Conservation (phyloP, 2,329 filamentous ascomycete species). For the Penicillium occitanis region DNA sequence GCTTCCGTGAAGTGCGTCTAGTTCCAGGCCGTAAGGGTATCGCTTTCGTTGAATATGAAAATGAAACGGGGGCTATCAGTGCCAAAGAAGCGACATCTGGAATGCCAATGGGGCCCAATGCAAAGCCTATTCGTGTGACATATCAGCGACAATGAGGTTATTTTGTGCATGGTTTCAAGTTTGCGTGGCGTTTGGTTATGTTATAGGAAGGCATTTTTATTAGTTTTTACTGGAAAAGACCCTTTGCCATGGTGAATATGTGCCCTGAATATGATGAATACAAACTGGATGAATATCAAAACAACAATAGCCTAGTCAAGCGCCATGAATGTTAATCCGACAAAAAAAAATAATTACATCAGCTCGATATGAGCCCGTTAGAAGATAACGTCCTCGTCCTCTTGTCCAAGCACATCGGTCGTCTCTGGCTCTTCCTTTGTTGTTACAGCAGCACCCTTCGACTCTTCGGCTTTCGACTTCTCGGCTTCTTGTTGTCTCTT, state of each 20-base stretch:
- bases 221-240: neutral
- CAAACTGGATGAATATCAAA: conserved; percentile 1
- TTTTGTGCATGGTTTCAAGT: conserved; percentile 22
- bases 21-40: conserved; percentile 85
- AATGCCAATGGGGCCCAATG: conserved; percentile 72
- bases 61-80: conserved; percentile 81
- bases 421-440: conserved; percentile 39
- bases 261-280: conserved; percentile 16
- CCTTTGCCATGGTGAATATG: conserved; percentile 18
- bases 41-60: conserved; percentile 95
- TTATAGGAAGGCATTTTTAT: conserved; percentile 22
- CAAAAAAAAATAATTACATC: neutral
- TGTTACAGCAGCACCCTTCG: conserved; percentile 41
- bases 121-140: conserved; percentile 85
- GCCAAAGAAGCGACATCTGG: conserved; percentile 92
- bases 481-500: conserved; percentile 56
- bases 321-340: conserved; percentile 3
- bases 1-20: conserved; percentile 87
- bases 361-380: conserved; percentile 39
- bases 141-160: conserved; percentile 78
- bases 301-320: conserved; percentile 9
- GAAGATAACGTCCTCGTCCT: conserved; percentile 83
- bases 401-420: conserved; percentile 69
- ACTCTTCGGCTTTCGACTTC: conserved; percentile 40
- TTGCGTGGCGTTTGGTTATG: conserved; percentile 17